Conservation (phyloP, 2,329 filamentous ascomycete species). For the Colletotrichum sp. region DNA sequence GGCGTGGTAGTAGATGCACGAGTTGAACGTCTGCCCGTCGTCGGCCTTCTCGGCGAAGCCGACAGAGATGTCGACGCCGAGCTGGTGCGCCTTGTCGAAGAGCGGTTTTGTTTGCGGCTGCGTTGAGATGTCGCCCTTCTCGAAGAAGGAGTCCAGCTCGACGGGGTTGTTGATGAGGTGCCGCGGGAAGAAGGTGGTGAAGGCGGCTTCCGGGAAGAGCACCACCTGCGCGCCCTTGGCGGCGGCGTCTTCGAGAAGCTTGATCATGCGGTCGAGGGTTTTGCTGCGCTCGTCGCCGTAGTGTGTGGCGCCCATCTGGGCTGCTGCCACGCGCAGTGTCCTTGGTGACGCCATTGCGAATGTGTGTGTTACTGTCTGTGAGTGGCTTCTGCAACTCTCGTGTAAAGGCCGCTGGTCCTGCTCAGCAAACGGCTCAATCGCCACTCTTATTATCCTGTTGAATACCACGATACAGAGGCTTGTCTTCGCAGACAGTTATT, state of each 20-base stretch:
- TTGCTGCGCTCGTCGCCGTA: conserved; percentile 41
- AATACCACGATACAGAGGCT: not conserved
- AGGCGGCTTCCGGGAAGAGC: conserved; percentile 58
- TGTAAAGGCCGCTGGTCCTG: not conserved
- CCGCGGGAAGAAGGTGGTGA: conserved; percentile 63
- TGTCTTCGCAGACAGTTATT: too few relatives aligned
- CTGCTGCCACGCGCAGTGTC: conserved; percentile 48
- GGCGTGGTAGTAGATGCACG: conserved; percentile 61
- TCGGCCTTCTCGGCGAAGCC: conserved; percentile 54
- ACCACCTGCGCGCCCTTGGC: conserved; percentile 51
- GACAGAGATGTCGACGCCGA: conserved; percentile 55
- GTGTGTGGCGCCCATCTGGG: conserved; percentile 54
- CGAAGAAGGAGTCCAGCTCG: conserved; percentile 55
- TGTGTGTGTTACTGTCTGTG: not conserved
- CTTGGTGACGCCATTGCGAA: not conserved
- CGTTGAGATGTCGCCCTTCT: conserved; percentile 45
- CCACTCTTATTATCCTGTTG: not conserved
- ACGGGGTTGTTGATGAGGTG: conserved; percentile 49
- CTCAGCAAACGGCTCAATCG: not conserved
- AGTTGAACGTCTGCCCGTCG: conserved; percentile 43
- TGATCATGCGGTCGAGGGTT: conserved; percentile 53
- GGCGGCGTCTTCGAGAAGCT: conserved; percentile 51
- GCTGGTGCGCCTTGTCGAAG: conserved; percentile 51
- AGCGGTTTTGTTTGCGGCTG: conserved; percentile 50
- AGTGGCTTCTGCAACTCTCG: not conserved